Percentiles rank a stretch among this genome's conserved stretches.
Conservation (phyloP, 805 yeast genomes). For the Ogataea saltuana region DNA sequence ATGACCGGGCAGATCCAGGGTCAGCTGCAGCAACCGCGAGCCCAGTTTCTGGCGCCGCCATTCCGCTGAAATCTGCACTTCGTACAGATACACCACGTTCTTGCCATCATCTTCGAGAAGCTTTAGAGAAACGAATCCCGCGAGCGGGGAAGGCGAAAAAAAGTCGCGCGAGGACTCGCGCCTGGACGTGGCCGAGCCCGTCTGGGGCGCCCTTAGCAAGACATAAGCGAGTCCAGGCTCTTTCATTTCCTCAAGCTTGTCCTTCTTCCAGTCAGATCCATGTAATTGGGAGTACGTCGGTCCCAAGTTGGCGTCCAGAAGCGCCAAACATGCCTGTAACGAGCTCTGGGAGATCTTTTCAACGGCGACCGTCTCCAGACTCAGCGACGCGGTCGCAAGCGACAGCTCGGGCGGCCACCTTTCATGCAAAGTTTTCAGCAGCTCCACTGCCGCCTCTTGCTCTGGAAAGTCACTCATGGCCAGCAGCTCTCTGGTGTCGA, state of each 20-base stretch:
- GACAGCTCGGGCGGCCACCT: background rate
- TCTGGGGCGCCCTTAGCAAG: no score
- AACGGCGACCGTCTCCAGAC: conserved; percentile 1
- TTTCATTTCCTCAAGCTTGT: conserved; percentile 46
- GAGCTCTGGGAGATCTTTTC: conserved; percentile 6
- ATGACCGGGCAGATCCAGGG: conserved; percentile 37
- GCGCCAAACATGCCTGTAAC: conserved; percentile 18
- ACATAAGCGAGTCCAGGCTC: conserved; percentile 50
- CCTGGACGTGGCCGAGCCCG: background rate
- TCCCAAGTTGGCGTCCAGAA: conserved; percentile 33
- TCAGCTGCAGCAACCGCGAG: conserved; percentile 34
- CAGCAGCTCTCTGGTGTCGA: background rate
- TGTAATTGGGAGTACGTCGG: conserved; percentile 25
- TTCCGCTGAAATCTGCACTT: conserved; percentile 47
- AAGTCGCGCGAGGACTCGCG: background rate
- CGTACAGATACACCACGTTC: conserved; percentile 53
- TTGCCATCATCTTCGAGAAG: conserved; percentile 42
- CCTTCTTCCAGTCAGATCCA: conserved; percentile 44
- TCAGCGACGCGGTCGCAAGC: background rate
- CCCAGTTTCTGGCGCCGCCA: conserved; percentile 44
- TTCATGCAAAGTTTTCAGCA: background rate
- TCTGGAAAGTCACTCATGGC: conserved; percentile 2
- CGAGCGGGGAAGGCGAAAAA: conserved; percentile 14
- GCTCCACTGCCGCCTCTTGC: background rate
- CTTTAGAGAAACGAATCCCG: conserved; percentile 49